Conservation (phyloP, 106 monocot genomes). For the Posidonia australis region DNA sequence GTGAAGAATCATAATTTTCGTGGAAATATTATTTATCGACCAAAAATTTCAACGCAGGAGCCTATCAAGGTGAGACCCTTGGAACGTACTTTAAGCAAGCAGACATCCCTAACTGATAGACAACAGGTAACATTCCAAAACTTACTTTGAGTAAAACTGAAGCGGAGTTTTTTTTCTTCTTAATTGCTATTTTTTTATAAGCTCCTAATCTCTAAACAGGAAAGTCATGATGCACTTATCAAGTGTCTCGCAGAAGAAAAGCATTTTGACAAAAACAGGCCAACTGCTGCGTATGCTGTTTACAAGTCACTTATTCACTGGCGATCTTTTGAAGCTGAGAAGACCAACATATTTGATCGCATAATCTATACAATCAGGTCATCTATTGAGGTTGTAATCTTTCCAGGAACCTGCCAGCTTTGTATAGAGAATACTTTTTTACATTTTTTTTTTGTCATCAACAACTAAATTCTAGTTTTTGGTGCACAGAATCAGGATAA, state of each 20-base stretch:
- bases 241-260: slow-evolving; percentile 76
- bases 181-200: neutral
- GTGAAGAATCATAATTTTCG: neutral
- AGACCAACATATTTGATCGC: slow-evolving; percentile 90
- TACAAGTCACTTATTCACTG: slow-evolving; percentile 89
- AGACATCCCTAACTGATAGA: slow-evolving; percentile 71
- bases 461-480: neutral
- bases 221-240: slow-evolving; percentile 85
- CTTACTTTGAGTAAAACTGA: neutral
- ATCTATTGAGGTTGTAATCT: slow-evolving; percentile 53
- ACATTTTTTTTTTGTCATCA: neutral
- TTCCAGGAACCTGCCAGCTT: neutral
- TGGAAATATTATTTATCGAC: neutral
- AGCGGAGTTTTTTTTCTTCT: neutral
- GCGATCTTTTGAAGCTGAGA: slow-evolving; percentile 96
- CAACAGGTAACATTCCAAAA: slow-evolving; percentile 48
- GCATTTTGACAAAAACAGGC: slow-evolving; percentile 58
- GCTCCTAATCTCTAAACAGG: slow-evolving; percentile 27
- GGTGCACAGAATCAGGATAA: slow-evolving; percentile 48
- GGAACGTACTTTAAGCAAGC: slow-evolving; percentile 43
- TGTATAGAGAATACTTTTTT: neutral
- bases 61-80: slow-evolving; percentile 9
- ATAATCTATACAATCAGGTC: slow-evolving; percentile 84
- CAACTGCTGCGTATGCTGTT: slow-evolving; percentile 65
- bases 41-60: slow-evolving; percentile 32